Evolutionary conservation across 345 rosid genomes (phyloP).

Genomic region (Hypericum perforatum): DNA sequence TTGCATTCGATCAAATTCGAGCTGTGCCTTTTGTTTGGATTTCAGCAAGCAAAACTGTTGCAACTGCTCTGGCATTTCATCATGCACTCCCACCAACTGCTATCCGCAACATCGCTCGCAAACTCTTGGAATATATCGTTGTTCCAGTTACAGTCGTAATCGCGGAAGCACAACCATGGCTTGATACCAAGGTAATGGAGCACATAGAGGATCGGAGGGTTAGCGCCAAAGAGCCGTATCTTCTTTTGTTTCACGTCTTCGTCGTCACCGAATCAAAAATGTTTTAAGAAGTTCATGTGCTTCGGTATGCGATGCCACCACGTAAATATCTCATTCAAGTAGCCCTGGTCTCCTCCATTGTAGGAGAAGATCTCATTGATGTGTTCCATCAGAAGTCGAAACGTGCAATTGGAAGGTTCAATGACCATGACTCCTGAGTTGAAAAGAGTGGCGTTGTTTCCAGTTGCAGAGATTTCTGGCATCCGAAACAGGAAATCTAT

Average conservation of each 20-base stretch:
- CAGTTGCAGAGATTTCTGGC: conserved; percentile 9
- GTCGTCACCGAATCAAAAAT: conserved; percentile 25
- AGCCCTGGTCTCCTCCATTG: conserved; percentile 30
- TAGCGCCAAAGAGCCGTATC: conserved; percentile 19
- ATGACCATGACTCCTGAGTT: conserved; percentile 29
- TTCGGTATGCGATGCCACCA: conserved; percentile 30
- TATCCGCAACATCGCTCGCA: conserved; percentile 24
- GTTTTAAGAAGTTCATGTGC: conserved; percentile 24
- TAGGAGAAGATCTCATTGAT: conserved; percentile 24
- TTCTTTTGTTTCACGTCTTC: conserved; percentile 24
- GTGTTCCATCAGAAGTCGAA: conserved; percentile 23
- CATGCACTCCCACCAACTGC: conserved; percentile 24
- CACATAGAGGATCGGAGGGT: conserved; percentile 22
- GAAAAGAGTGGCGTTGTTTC: conserved; percentile 23
- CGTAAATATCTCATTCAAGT: conserved; percentile 24
- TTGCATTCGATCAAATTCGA: conserved; percentile 19
- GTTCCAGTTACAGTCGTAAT: conserved; percentile 30
- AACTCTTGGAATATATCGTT: conserved; percentile 18
- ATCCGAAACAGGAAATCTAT: conserved; percentile 2
- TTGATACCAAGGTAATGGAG: conserved; percentile 25
- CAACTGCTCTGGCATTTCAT: conserved; percentile 21
- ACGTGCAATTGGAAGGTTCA: conserved; percentile 29
- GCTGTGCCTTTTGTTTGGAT: conserved; percentile 27
- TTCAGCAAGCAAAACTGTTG: conserved; percentile 18
- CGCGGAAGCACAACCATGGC: conserved; percentile 28